Evolutionary conservation across 495 filamentous ascomycete species (phyloP).

Genomic region (Lasiosphaeria ovina): DNA sequence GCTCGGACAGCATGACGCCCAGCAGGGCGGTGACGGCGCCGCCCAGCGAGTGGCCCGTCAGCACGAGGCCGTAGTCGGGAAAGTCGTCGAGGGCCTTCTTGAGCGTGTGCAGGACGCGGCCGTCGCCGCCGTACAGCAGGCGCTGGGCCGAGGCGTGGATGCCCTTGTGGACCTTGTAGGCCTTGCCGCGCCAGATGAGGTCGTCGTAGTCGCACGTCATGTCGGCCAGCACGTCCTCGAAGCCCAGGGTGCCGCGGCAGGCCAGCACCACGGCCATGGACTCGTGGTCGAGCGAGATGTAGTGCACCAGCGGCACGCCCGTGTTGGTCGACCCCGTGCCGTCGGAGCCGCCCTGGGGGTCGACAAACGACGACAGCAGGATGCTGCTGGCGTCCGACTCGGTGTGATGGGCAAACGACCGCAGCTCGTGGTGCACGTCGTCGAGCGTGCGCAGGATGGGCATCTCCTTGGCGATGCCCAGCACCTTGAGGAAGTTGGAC

Average conservation of each 20-base stretch:
- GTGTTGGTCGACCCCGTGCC: slow-evolving; percentile 66
- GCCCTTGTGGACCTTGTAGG: slow-evolving; percentile 79
- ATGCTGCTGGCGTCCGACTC: slow-evolving; percentile 66
- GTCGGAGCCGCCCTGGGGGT: slow-evolving; percentile 72
- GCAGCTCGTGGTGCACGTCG: slow-evolving; percentile 62
- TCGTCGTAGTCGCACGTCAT: slow-evolving; percentile 81
- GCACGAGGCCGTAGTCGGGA: slow-evolving; percentile 68
- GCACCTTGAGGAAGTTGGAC: slow-evolving; percentile 64
- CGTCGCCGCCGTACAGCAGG: slow-evolving; percentile 62
- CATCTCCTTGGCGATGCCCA: slow-evolving; percentile 60
- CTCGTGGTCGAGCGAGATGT: slow-evolving; percentile 73
- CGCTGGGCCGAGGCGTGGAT: slow-evolving; percentile 74
- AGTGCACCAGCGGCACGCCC: slow-evolving; percentile 77
- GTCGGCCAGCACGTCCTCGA: slow-evolving; percentile 78
- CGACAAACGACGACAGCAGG: slow-evolving; percentile 71
- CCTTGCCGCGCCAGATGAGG: slow-evolving; percentile 61
- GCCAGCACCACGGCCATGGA: slow-evolving; percentile 75
- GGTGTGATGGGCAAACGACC: slow-evolving; percentile 70
- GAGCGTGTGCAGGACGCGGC: slow-evolving; percentile 65
- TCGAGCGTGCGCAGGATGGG: slow-evolving; percentile 46
- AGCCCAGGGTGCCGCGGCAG: slow-evolving; percentile 73
- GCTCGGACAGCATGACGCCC: slow-evolving; percentile 70
- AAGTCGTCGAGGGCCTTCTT: slow-evolving; percentile 70
- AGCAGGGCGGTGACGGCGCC: slow-evolving; percentile 73
- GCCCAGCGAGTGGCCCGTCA: slow-evolving; percentile 76